Evolutionary conservation across 495 filamentous ascomycete genomes (phyloP).

Genomic region (Tuber calosporum): DNA sequence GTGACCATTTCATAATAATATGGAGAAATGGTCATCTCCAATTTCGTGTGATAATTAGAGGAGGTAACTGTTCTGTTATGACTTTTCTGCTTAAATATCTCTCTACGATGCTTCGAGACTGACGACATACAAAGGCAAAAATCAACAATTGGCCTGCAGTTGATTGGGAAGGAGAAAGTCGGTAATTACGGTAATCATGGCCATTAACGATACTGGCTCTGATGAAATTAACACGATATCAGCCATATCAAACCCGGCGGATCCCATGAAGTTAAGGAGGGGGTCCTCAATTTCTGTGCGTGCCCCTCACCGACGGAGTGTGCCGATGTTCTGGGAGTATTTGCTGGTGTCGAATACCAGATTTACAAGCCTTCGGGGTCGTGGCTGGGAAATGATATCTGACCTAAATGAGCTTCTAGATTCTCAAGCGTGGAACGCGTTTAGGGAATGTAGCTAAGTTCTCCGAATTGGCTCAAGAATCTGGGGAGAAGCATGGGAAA

Average conservation of each 20-base stretch:
- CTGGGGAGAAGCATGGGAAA: not conserved
- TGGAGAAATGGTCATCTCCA: no score
- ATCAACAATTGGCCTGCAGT: no score
- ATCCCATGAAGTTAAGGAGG: constrained; percentile 47
- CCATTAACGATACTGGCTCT: not conserved
- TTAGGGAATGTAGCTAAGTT: not conserved
- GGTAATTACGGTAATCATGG: not conserved
- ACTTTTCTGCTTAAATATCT: no score
- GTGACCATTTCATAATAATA: no score
- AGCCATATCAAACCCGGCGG: constrained; percentile 48
- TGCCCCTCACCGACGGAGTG: not conserved
- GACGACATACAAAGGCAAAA: no score
- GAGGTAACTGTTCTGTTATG: no score
- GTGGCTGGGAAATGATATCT: not conserved
- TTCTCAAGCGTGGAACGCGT: not conserved
- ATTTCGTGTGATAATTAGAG: no score
- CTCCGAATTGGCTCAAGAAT: not conserved
- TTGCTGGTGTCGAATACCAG: not conserved
- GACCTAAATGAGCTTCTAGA: not conserved
- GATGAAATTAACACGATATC: not conserved
- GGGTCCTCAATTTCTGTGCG: not conserved
- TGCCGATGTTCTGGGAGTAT: not conserved
- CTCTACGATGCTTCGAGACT: no score
- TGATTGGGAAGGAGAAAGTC: no score
- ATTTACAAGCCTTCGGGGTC: not conserved